Evolutionary conservation across 108 stramenopile species (phyloP).

Genomic region (Cyclotella baltica): DNA sequence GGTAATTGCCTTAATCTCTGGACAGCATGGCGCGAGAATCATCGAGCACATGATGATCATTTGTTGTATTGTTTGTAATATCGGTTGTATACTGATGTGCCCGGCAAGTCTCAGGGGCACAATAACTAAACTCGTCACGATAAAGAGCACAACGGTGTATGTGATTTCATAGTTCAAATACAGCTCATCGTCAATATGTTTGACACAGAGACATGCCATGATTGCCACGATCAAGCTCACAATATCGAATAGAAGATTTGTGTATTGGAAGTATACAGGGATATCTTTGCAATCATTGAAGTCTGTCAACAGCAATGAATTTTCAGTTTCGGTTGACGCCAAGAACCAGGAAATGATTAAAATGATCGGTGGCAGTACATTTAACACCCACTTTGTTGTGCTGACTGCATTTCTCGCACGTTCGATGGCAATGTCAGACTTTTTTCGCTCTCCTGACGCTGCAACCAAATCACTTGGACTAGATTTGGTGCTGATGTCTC

Average conservation of each 20-base stretch:
- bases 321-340: constrained; percentile 7
- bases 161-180: constrained; percentile 43
- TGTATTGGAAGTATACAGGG: constrained; percentile 14
- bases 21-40: constrained; percentile 48
- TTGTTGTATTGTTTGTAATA: constrained; percentile 52
- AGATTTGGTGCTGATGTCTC: constrained; percentile 1
- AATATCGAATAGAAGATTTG: constrained; percentile 25
- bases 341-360: constrained; percentile 8
- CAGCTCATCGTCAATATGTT: constrained; percentile 49
- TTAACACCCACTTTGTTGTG: constrained; percentile 8
- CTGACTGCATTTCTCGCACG: constrained; percentile 5
- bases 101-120: constrained; percentile 32
- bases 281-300: constrained; percentile 27
- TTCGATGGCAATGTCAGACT: constrained; percentile 24
- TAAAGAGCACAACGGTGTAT: constrained; percentile 38
- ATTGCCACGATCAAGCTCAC: constrained; percentile 15
- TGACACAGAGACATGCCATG: constrained; percentile 12
- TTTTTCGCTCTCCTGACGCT: constrained; percentile 29
- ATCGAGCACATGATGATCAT: constrained; percentile 50
- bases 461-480: constrained; percentile 17
- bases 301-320: constrained; percentile 20
- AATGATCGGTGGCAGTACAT: constrained; percentile 16
- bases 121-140: constrained; percentile 33
- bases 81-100: constrained; percentile 36
- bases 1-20: constrained; percentile 1